Evolutionary conservation across 1,284 basidiomycete genomes (phyloP), one percentile per base, ranked within the genome.

Genomic region (Flammula alnicola): DNA sequence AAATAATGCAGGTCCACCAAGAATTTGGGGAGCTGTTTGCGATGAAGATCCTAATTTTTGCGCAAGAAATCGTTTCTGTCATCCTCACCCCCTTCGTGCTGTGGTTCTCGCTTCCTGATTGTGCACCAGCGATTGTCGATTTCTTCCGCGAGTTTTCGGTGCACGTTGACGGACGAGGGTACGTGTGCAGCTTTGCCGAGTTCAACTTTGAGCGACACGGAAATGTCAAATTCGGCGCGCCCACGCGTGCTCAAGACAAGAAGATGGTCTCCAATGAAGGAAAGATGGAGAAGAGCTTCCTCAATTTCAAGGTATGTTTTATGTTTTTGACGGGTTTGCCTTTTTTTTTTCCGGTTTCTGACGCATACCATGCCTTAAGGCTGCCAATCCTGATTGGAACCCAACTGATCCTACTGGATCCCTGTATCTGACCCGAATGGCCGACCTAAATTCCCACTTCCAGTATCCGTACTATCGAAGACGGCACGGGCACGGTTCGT

Each of bases 221-320:
- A 0, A 94, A 93, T 65, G 79, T 91, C 63, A 91, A 88, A 85
- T 93, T 91, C 61, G 92, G 91, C 22, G 92, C 88, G 6, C 89
- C 90, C 1, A 78, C 79, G 2, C 71, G 75, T 31, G 79, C 77
- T 14, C 74, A 75, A 12, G 85, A 92, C 56, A 84, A 85, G 61
- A 80, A 83, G 44, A 84, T 90, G 74, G 75, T 89, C 57, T 91
- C 90, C 5, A 91, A 91, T 58, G 91, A 95, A 59, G 91, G 92
- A 46, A 97, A 98, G 78, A 98, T 99, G 94, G 96, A 99, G 76
- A 95, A 98, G 75, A 91, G 87, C 62, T 94, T 99, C 71, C 74
- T 98, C 29, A 95, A 93, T 63, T 99, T 99, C 80, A 96, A 95
- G 75, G 86, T 83, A 42, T 16, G 41, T 47, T 11, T 42, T n/a